phyloP scores from a whole-genome alignment of 2,329 filamentous ascomycete genomes.

The Neofusicoccum sp. region DNA sequence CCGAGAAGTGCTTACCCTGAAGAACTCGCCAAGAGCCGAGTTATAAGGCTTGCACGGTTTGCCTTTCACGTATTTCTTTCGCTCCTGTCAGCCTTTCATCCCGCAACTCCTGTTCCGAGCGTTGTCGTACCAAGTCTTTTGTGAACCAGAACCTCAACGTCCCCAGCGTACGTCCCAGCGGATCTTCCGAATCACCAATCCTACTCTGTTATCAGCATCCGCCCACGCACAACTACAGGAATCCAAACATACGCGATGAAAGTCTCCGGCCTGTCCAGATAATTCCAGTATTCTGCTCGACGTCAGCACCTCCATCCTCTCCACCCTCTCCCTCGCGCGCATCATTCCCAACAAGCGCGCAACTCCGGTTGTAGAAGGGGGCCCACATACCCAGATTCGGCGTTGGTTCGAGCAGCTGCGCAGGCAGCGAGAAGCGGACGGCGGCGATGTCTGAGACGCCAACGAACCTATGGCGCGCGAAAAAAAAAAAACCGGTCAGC shows the following conservation, averaged over 20 bases:
- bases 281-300: slow-evolving; percentile 89
- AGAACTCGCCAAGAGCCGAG: slow-evolving; percentile 95
- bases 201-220: slow-evolving; percentile 50
- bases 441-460: slow-evolving; percentile 94
- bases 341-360: not conserved
- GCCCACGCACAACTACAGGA: not conserved
- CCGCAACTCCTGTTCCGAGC: not conserved
- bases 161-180: slow-evolving; percentile 90
- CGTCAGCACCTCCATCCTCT: slow-evolving; percentile 28
- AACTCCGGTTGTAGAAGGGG: not conserved
- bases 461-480: slow-evolving; percentile 69
- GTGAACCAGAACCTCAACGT: slow-evolving; percentile 98
- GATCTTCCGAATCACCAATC: slow-evolving; percentile 87
- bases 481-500: not conserved
- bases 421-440: slow-evolving; percentile 93
- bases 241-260: slow-evolving; percentile 64
- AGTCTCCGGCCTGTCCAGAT: slow-evolving; percentile 90
- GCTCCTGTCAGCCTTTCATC: slow-evolving; percentile 26
- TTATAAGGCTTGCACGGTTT: slow-evolving; percentile 99
- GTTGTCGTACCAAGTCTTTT: slow-evolving; percentile 73
- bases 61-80: slow-evolving; percentile 91
- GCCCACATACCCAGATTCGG: slow-evolving; percentile 73
- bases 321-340: not conserved
- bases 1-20: slow-evolving; percentile 64
- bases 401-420: slow-evolving; percentile 92